Evolutionary conservation across 2,329 filamentous ascomycete species (phyloP).

Genomic region (Sarocladium oryzae): DNA sequence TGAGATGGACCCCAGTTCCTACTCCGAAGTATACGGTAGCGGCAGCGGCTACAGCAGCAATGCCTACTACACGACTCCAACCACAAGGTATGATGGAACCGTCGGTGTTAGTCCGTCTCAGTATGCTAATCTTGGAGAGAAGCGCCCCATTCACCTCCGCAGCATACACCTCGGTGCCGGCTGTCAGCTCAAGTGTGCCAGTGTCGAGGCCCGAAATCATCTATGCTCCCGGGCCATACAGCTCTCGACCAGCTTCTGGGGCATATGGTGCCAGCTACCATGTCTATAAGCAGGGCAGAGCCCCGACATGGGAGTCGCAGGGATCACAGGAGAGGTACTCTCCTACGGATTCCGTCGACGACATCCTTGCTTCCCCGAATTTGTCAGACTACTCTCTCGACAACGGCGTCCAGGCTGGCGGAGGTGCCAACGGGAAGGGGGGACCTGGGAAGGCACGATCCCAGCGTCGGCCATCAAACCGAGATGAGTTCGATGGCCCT

Average conservation of each 20-base stretch:
- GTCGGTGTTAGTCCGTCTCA: neutral
- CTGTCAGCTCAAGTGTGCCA: conserved; percentile 14
- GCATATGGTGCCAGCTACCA: conserved; percentile 27
- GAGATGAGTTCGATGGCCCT: conserved; percentile 85
- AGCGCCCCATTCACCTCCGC: neutral
- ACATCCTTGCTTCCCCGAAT: conserved; percentile 51
- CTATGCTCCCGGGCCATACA: conserved; percentile 9
- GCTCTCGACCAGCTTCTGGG: conserved; percentile 24
- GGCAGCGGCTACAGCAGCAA: conserved; percentile 6
- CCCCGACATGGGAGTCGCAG: conserved; percentile 42
- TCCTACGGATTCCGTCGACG: conserved; percentile 51
- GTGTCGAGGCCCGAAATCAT: conserved; percentile 6
- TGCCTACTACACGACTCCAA: neutral
- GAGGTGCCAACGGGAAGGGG: conserved; percentile 20
- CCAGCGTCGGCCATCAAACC: conserved; percentile 68
- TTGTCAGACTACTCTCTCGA: conserved; percentile 56
- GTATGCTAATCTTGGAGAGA: neutral
- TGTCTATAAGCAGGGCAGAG: conserved; percentile 33
- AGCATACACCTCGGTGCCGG: neutral
- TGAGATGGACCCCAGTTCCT: neutral
- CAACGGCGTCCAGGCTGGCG: conserved; percentile 30
- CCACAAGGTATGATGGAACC: conserved; percentile 1
- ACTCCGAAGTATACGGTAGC: conserved; percentile 1
- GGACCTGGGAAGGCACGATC: conserved; percentile 39
- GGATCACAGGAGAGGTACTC: conserved; percentile 46